Evolutionary conservation across 768 basidiomycete genomes (phyloP).

Genomic region (Boletus rex-veris): DNA sequence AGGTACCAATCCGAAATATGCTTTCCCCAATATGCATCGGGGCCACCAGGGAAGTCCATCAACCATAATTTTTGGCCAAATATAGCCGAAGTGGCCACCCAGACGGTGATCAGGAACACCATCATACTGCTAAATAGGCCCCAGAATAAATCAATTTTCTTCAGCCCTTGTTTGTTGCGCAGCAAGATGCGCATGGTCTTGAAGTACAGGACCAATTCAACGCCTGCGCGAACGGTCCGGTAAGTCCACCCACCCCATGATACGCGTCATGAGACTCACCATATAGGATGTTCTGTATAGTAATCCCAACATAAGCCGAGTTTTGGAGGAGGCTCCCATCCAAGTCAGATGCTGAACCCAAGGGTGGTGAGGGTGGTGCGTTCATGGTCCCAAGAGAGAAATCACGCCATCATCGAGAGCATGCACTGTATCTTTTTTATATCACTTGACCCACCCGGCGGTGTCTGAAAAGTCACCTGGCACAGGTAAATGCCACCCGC

Average conservation of each 20-base stretch:
- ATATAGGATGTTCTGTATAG: conserved; percentile 20
- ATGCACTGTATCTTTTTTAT: no score
- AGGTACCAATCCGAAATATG: conserved; percentile 26
- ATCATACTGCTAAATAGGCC: conserved; percentile 24
- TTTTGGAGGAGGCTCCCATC: no score
- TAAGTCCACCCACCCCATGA: background rate
- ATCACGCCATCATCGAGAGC: no score
- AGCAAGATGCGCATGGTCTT: conserved; percentile 18
- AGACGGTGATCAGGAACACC: conserved; percentile 30
- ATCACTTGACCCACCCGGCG: no score
- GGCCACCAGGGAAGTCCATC: conserved; percentile 34
- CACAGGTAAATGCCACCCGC: no score
- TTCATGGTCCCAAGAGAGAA: no score
- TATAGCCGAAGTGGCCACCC: conserved; percentile 15
- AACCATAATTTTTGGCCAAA: conserved; percentile 38
- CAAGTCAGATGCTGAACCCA: no score
- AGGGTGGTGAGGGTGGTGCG: no score
- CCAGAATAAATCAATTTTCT: conserved; percentile 12
- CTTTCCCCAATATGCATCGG: conserved; percentile 28
- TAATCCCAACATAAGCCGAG: conserved; percentile 15
- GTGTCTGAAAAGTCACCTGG: no score
- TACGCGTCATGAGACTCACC: conserved; percentile 7
- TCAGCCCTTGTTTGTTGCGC: background rate
- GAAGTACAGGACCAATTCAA: conserved; percentile 24
- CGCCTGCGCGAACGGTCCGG: conserved; percentile 6